Evolutionary conservation across 2,329 filamentous ascomycete species (phyloP).

Genomic region (Aspergillus fumigatiaffinis): DNA sequence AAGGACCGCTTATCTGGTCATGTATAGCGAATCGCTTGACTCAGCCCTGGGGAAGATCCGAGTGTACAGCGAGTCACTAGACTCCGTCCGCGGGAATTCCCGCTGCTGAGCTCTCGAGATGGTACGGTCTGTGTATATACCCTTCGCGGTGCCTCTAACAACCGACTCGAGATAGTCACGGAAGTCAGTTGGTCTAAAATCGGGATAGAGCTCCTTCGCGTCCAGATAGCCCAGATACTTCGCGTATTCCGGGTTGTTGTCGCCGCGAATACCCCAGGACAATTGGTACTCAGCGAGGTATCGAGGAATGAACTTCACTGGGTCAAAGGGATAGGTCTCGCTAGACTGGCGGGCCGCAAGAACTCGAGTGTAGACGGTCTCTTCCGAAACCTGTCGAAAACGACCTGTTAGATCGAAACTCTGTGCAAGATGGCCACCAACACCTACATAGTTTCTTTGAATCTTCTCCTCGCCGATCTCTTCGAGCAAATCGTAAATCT

Average conservation of each 20-base stretch:
- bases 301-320: slow-evolving; percentile 32
- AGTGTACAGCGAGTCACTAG: slow-evolving; percentile 33
- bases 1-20: slow-evolving; percentile 24
- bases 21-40: slow-evolving; percentile 34
- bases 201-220: slow-evolving; percentile 52
- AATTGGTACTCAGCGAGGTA: slow-evolving; percentile 44
- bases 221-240: slow-evolving; percentile 54
- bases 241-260: slow-evolving; percentile 53
- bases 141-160: slow-evolving; percentile 39
- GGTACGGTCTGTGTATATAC: slow-evolving; percentile 33
- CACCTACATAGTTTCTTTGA: slow-evolving; percentile 36
- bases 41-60: slow-evolving; percentile 34
- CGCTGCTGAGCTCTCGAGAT: slow-evolving; percentile 35
- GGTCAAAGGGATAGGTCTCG: slow-evolving; percentile 36
- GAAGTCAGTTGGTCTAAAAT: slow-evolving; percentile 42
- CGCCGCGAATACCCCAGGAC: slow-evolving; percentile 48
- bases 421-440: neutral
- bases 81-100: slow-evolving; percentile 34
- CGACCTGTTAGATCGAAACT: neutral
- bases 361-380: slow-evolving; percentile 32
- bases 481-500: slow-evolving; percentile 48
- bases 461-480: slow-evolving; percentile 48
- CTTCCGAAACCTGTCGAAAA: slow-evolving; percentile 27
- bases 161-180: slow-evolving; percentile 40
- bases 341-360: slow-evolving; percentile 31